Base-by-base conservation (phyloP, 352 stramenopile genomes). In the Phytopythium sindhum region DNA sequence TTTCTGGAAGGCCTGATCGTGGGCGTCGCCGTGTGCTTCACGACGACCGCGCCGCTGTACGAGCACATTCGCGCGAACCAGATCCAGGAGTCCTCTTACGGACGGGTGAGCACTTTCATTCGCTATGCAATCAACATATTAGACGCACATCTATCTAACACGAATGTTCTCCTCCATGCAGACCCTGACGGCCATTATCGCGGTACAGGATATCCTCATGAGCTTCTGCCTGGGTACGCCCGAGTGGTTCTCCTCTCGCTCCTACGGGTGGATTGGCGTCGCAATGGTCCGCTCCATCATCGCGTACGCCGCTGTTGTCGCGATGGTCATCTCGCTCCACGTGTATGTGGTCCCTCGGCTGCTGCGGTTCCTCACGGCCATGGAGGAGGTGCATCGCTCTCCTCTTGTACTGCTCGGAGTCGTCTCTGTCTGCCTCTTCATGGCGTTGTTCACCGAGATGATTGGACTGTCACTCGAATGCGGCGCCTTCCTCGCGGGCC, bases 101-200 rank as follows among this genome's bases (percentile, higher is more conserved):
- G 86, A 56, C 67, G 78, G 61, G 86, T 95, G 5, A 48, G 42
- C 21, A 2, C 21, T n/a, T 21, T 14, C 19, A 14, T 48, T 2
- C 19, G 9, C 14, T 48, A 21, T 26, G 4, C 26, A 2, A 6
- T 14, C 26, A 4, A 21, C 21, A 26, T n/a, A 10, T 26, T n/a
- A 7, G 26, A 26, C 6, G 42, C 19, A 0, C 0, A 47, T 33
- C 4, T 33, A 29, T n/a, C 24, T 44, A 31, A 57, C 35, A 39
- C 14, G 14, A 54, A 28, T 24, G 24, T 28, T 45, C 2, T 41
- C 42, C 2, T 37, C 4, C 63, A 24, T 57, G 23, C 68, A 95
- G 83, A 91, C 85, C 14, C 70, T 95, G 31, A 91, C 83, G 1
- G 82, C 86, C 4, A 93, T 95, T 75, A 93, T 95, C 68, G 86